These are phyloP conservation scores for Entomortierella beljakovae DNA, from an alignment of 192 early-diverging fungal genomes.

Conservation along the genomic window DNA sequence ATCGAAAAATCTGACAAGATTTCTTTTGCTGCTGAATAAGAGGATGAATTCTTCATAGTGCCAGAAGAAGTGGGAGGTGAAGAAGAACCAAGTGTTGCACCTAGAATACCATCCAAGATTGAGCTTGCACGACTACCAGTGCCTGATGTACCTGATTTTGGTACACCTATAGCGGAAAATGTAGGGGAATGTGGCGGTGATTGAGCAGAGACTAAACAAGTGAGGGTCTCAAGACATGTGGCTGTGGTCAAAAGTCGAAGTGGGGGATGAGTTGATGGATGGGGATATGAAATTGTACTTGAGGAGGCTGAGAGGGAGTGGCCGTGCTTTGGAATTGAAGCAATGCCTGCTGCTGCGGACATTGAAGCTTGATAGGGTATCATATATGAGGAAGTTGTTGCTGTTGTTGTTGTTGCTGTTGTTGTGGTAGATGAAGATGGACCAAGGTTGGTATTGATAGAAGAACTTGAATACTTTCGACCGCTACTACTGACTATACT, in stretches of 20 bases:
- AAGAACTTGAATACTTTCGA: not conserved
- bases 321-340: slow-evolving; percentile 1
- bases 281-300: slow-evolving; percentile 28
- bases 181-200: slow-evolving; percentile 53
- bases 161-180: slow-evolving; percentile 23
- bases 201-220: slow-evolving; percentile 41
- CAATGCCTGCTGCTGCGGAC: not conserved
- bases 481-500: not conserved
- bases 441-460: slow-evolving; percentile 7
- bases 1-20: slow-evolving; percentile 45
- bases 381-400: not conserved
- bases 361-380: not conserved
- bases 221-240: slow-evolving; percentile 39
- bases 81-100: slow-evolving; percentile 18
- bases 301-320: slow-evolving; percentile 24
- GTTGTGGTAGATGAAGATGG: not conserved
- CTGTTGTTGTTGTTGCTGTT: not conserved
- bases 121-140: slow-evolving; percentile 31
- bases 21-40: slow-evolving; percentile 43
- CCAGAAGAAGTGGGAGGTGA: slow-evolving; percentile 10
- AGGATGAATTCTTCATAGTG: slow-evolving; percentile 3
- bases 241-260: slow-evolving; percentile 43
- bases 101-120: slow-evolving; percentile 41
- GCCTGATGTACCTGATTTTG: slow-evolving; percentile 14
- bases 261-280: slow-evolving; percentile 35